Evolutionary conservation across 1,139 yeast species (phyloP), one percentile per base, ranked within the genome.

Genomic region (Candida sanyaensis): DNA sequence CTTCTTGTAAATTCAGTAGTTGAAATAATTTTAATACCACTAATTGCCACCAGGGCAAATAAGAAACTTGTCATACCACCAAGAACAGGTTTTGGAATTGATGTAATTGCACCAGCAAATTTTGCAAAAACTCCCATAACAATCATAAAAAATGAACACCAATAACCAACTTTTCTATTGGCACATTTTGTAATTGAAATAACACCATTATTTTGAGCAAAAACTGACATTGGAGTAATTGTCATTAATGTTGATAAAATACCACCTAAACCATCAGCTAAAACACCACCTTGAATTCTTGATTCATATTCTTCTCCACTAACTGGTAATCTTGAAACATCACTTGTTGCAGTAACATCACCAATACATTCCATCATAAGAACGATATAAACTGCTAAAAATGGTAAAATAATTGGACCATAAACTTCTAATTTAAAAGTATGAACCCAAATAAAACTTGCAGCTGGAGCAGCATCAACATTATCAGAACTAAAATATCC

Each of bases 61-160:
- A 91, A 73, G 73, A 90, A 91, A 5, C 96, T 78, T 29, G 96
- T 90, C 96, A 90, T 88, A 53, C 97, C 97, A 48, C 97, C 97
- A 51, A 90, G 75, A 26, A 90, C 93, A 0, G 96, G 78, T 52
- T 77, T 79, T 41, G 97, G 97, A 60, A 91, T 91, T 31, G 96
- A 80, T 31, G 86, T 89, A 50, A 91, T 76, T 29, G 96, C 92
- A 27, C 96, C 96, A 23, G 96, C 93, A 66, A 91, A 89, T 68
- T 90, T 90, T 57, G 95, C 77, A 63, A 91, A 88, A 36, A 90
- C 69, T 38, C 97, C 97, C 96, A 90, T 88, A 50, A 91, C 63
- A 45, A 90, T 63, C 60, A 91, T 72, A 72, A 88, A 87, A 69
- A 86, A 84, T 57, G 95, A 89, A 73, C 93, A 84, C 88, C 95